Evolutionary conservation across 257 asterid species (phyloP).

Genomic region (Solanum chiquidenum): DNA sequence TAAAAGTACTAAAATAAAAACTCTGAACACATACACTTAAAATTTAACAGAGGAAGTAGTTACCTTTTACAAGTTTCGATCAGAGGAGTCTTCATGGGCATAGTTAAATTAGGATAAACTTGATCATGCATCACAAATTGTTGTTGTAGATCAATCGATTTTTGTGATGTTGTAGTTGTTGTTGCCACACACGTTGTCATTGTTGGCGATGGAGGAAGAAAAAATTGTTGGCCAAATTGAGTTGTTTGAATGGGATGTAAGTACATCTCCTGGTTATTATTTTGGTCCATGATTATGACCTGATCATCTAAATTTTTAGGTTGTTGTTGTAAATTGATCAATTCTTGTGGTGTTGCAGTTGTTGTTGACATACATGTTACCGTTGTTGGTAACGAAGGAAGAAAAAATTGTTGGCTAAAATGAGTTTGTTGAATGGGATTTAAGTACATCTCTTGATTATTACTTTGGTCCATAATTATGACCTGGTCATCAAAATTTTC

Average conservation of each 20-base stretch:
- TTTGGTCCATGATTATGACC: no score
- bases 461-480: neutral
- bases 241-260: no score
- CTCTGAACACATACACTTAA: neutral
- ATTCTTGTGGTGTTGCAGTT: neutral
- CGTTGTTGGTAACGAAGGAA: neutral
- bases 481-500: neutral
- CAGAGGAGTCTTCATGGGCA: slow-evolving; percentile 18
- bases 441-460: no score
- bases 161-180: neutral
- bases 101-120: slow-evolving; percentile 8
- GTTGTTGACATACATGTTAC: neutral
- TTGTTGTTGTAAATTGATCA: no score
- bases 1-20: neutral
- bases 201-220: no score
- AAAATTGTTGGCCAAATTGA: no score
- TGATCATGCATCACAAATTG: neutral
- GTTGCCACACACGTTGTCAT: neutral
- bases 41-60: no score
- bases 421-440: neutral
- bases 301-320: no score
- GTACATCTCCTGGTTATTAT: no score
- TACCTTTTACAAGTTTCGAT: slow-evolving; percentile 42
- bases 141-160: slow-evolving; percentile 3
- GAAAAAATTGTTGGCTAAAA: neutral